Base-by-base conservation (phyloP, 2,329 filamentous ascomycete genomes). In the Talaromyces albobiverticillius region DNA sequence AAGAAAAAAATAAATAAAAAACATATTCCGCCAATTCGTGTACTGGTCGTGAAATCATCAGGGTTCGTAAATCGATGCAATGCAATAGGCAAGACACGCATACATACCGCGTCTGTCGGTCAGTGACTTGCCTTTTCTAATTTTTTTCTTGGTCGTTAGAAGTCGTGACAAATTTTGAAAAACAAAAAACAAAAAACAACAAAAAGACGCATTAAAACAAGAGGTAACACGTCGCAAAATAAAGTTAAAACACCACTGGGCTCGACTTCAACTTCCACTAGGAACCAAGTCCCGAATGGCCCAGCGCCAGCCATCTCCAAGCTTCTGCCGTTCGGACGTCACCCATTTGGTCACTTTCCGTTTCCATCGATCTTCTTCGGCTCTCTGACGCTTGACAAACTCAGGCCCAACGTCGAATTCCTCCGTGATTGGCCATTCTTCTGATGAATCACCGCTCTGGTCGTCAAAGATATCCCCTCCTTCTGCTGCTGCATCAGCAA, bases 321-420 rank as follows among this genome's bases (percentile, higher is more conserved):
- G 61, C 51, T 62, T 66, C 23, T 63, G 61, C 59, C 79, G 76
- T 57, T 81, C 79, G 59, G 80, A 75, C 49, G 81, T 81, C 59
- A 93, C 83, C 94, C 94, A 99, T 64, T 83, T 86, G 67, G 89
- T 87, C 61, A 93, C 93, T 74, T 92, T 93, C 69, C 86, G 86
- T 61, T 87, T 82, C 94, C 94, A 99, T 57, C 89, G 82, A 46
- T 90, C 87, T 74, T 99, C 94, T 73, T 99, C 94, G 65, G 93
- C 90, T 56, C 89, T 82, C 67, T 97, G 93, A 59, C 92, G 81
- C 63, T 87, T 82, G 59, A 97, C 86, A 67, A 97, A 99, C 70
- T 95, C 90, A 3, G 93, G 94, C 0, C 94, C 94, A 53, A 99
- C 90, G 67, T 99, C 94, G 64, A 99, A 99, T 69, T 99, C 94